Evolutionary conservation across 768 basidiomycete genomes (phyloP).

Genomic region (Dioszegia crocea): DNA sequence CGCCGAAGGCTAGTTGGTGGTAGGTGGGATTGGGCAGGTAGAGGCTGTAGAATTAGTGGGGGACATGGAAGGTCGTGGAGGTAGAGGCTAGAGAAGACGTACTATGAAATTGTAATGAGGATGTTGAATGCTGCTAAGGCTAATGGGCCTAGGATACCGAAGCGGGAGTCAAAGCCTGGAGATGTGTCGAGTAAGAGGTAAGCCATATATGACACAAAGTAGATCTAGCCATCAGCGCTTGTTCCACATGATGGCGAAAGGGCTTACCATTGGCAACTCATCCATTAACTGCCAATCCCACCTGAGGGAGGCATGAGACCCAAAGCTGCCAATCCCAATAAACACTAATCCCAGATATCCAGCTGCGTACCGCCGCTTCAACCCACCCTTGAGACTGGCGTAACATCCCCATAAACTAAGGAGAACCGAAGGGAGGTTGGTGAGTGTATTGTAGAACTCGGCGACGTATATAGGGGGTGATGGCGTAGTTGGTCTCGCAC

Average conservation of each 20-base stretch:
- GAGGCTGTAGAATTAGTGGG: conserved; percentile 52
- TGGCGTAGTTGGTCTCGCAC: conserved; percentile 69
- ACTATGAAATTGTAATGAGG: conserved; percentile 71
- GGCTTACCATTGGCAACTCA: no score
- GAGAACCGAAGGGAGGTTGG: conserved; percentile 62
- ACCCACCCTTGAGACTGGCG: conserved; percentile 40
- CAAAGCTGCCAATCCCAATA: conserved; percentile 72
- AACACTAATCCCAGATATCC: conserved; percentile 56
- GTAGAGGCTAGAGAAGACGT: conserved; percentile 44
- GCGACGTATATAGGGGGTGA: conserved; percentile 68
- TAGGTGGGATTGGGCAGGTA: conserved; percentile 70
- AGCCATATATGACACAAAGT: conserved; percentile 61
- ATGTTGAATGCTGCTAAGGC: conserved; percentile 55
- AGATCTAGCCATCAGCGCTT: no score
- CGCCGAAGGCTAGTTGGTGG: conserved; percentile 70
- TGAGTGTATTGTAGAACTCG: conserved; percentile 70
- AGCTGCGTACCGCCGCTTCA: conserved; percentile 49
- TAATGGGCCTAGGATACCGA: conserved; percentile 27
- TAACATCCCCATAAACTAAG: conserved; percentile 57
- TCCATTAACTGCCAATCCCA: no score
- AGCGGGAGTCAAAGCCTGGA: conserved; percentile 27
- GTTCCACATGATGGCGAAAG: no score
- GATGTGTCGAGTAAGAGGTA: conserved; percentile 58
- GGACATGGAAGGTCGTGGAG: background rate
- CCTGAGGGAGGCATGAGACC: conserved; percentile 71